These are phyloP conservation scores for Cyberlindnera bimundalis DNA, from an alignment of 805 yeast genomes.

Conservation along the genomic window DNA sequence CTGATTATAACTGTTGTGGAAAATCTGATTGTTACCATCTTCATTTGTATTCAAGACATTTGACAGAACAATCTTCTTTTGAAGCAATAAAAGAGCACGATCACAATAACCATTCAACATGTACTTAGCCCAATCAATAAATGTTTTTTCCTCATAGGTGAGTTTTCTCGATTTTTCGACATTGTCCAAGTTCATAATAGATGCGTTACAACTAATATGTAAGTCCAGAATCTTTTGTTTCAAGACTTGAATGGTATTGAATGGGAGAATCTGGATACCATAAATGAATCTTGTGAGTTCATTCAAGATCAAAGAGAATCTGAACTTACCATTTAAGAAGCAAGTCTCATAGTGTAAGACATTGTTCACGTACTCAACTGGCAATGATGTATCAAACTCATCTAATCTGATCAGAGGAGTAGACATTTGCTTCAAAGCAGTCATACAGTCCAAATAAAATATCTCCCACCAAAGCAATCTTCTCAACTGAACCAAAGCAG, in stretches of 20 bases:
- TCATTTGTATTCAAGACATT: slow-evolving; percentile 27
- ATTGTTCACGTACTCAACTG: slow-evolving; percentile 41
- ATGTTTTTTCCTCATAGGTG: slow-evolving; percentile 36
- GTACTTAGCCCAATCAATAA: slow-evolving; percentile 45
- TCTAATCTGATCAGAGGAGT: slow-evolving; percentile 50
- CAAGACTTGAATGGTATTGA: slow-evolving; percentile 39
- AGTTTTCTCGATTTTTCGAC: slow-evolving; percentile 35
- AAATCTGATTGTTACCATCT: slow-evolving; percentile 24
- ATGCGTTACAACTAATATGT: slow-evolving; percentile 46
- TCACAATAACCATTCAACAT: slow-evolving; percentile 52
- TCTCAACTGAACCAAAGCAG: slow-evolving; percentile 47
- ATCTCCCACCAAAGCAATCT: slow-evolving; percentile 68
- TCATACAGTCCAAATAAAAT: slow-evolving; percentile 53
- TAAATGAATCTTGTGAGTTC: slow-evolving; percentile 50
- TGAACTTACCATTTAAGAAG: slow-evolving; percentile 51
- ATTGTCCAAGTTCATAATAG: slow-evolving; percentile 40
- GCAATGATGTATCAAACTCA: slow-evolving; percentile 56
- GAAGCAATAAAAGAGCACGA: slow-evolving; percentile 43
- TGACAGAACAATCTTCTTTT: slow-evolving; percentile 34
- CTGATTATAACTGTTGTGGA: slow-evolving; percentile 28
- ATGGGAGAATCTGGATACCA: slow-evolving; percentile 43
- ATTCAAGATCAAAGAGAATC: slow-evolving; percentile 48
- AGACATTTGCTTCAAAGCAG: slow-evolving; percentile 51
- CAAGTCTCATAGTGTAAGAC: slow-evolving; percentile 43
- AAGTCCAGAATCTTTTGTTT: slow-evolving; percentile 48